A percentile compares a stretch with the other conserved stretches of the same genome.
phyloP scores from a whole-genome alignment of 2,329 filamentous ascomycete species.

The Furcasterigmium furcatum region DNA sequence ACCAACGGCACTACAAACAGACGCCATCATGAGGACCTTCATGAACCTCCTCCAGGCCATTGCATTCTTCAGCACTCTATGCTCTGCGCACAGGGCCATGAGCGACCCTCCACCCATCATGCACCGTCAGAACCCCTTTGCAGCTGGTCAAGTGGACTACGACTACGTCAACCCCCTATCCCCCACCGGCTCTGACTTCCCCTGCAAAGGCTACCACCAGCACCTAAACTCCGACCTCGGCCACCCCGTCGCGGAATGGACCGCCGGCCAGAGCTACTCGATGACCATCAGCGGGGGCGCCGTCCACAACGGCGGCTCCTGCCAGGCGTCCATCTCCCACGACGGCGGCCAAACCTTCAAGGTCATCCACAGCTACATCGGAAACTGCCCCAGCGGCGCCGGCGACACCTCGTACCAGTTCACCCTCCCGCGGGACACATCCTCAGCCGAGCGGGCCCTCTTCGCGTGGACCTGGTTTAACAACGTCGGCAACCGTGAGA shows the following conservation, averaged over 20 bases:
- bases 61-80: too few relatives aligned
- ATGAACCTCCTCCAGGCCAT: too few relatives aligned
- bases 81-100: neutral
- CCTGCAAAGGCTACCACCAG: conserved; percentile 51
- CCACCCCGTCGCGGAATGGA: conserved; percentile 44
- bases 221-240: conserved; percentile 25
- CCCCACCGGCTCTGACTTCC: conserved; percentile 49
- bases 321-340: conserved; percentile 60
- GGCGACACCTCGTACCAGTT: conserved; percentile 45
- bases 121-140: conserved; percentile 13
- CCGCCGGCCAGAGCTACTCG: conserved; percentile 47
- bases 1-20: too few relatives aligned
- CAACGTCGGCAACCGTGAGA: conserved; percentile 60
- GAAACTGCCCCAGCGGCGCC: conserved; percentile 26
- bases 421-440: conserved; percentile 48
- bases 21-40: too few relatives aligned
- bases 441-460: conserved; percentile 43
- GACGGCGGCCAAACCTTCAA: conserved; percentile 57
- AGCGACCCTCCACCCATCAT: neutral
- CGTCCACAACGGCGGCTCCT: conserved; percentile 56
- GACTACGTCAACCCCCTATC: conserved; percentile 58
- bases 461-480: conserved; percentile 65
- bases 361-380: conserved; percentile 38
- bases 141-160: conserved; percentile 38
- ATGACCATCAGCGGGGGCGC: conserved; percentile 52